phyloP scores from a whole-genome alignment of 2,329 filamentous ascomycete species.

The Ilyonectria destructans region DNA sequence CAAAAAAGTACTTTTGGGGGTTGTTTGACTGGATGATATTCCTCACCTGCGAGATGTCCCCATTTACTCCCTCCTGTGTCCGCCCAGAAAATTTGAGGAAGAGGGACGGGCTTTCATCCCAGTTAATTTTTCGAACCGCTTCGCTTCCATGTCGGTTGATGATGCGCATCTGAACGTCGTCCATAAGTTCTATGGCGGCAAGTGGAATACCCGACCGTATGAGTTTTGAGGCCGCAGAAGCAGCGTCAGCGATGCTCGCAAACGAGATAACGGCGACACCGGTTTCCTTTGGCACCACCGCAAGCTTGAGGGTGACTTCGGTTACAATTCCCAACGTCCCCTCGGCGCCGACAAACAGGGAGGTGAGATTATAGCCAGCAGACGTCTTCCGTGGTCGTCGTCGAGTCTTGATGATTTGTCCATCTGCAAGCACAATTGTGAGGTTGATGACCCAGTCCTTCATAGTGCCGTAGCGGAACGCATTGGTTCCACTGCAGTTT shows the following conservation, averaged over 20 bases:
- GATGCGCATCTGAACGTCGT: conserved; percentile 82
- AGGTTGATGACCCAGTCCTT: conserved; percentile 88
- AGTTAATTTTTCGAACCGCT: conserved; percentile 71
- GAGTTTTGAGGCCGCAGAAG: conserved; percentile 80
- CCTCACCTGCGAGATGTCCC: conserved; percentile 11
- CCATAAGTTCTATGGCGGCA: conserved; percentile 84
- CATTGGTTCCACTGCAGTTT: conserved; percentile 80
- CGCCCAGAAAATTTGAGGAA: conserved; percentile 80
- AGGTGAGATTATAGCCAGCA: conserved; percentile 85
- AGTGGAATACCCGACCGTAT: conserved; percentile 82
- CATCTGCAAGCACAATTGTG: conserved; percentile 87
- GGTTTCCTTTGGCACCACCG: conserved; percentile 80
- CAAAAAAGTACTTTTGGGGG: conserved; percentile 20
- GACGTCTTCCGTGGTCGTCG: conserved; percentile 84
- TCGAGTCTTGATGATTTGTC: conserved; percentile 84
- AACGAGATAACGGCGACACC: conserved; percentile 74
- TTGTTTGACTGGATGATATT: conserved; percentile 11
- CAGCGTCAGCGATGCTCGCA: conserved; percentile 71
- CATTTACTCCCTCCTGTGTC: conserved; percentile 23
- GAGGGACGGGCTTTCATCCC: conserved; percentile 77
- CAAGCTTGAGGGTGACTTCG: conserved; percentile 84
- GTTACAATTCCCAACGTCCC: conserved; percentile 89
- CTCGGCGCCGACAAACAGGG: conserved; percentile 85
- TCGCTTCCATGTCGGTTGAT: conserved; percentile 63
- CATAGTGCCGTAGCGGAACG: conserved; percentile 90